Evolutionary conservation across 139 green algal genomes (phyloP).

Genomic region (Closterium sp.): DNA sequence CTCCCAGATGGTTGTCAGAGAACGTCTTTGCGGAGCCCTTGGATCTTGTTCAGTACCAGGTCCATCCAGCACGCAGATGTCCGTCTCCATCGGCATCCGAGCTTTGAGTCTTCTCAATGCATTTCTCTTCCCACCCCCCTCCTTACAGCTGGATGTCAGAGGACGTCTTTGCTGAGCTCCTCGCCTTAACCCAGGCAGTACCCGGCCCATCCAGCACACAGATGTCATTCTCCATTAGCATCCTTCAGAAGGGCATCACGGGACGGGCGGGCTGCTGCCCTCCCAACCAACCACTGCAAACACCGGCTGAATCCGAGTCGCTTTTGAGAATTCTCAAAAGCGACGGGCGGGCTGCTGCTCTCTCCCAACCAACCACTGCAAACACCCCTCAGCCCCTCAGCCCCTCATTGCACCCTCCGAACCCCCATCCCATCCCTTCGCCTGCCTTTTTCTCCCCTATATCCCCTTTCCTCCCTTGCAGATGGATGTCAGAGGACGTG

Average conservation of each 20-base stretch:
- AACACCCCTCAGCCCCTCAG: conserved; percentile 50
- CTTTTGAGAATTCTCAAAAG: too few species aligned
- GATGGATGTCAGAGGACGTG: conserved; percentile 70
- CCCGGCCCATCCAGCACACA: conserved; percentile 82
- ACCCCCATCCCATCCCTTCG: background rate
- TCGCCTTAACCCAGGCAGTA: conserved; percentile 75
- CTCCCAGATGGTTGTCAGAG: too few species aligned
- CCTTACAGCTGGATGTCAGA: conserved; percentile 65
- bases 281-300: conserved; percentile 79
- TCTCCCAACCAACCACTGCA: conserved; percentile 74
- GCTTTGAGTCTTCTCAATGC: too few species aligned
- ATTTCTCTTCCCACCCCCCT: too few species aligned
- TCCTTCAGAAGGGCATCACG: conserved; percentile 73
- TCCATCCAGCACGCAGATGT: too few species aligned
- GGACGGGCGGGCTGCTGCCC: conserved; percentile 56
- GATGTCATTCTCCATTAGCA: conserved; percentile 72
- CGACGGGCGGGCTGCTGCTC: conserved; percentile 53
- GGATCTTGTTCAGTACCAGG: too few species aligned
- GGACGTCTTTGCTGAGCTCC: conserved; percentile 80
- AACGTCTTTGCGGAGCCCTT: too few species aligned
- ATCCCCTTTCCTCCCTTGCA: background rate
- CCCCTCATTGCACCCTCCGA: too few species aligned
- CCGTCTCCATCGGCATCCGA: too few species aligned
- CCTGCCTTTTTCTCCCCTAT: too few species aligned
- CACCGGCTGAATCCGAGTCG: too few species aligned